phyloP scores from a whole-genome alignment of 352 stramenopile species.

The Globisporangium apiculatum region DNA sequence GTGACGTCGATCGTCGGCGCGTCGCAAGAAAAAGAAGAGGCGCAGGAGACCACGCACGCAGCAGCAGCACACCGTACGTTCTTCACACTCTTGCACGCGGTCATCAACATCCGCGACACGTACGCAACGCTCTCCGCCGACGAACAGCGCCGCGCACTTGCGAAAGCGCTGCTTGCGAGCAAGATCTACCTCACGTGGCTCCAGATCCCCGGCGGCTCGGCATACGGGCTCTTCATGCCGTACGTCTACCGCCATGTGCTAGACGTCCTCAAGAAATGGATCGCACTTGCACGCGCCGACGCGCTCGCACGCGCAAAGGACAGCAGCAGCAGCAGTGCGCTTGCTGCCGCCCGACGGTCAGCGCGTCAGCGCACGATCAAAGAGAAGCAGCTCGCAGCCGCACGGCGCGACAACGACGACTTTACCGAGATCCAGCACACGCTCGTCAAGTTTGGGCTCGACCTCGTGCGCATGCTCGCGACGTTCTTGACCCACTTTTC shows the following conservation, averaged over 20 bases:
- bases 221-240: conserved; percentile 81
- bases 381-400: conserved; percentile 12
- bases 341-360: conserved; percentile 1
- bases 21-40: conserved; percentile 4
- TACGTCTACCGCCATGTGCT: conserved; percentile 81
- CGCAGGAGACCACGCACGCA: conserved; percentile 22
- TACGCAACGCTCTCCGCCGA: conserved; percentile 30
- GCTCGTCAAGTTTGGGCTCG: conserved; percentile 40
- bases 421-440: conserved; percentile 20
- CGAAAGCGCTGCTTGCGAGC: conserved; percentile 56
- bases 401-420: conserved; percentile 15
- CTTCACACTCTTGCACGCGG: conserved; percentile 46
- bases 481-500: conserved; percentile 54
- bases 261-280: conserved; percentile 76
- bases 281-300: conserved; percentile 25
- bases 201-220: conserved; percentile 68
- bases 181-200: conserved; percentile 80
- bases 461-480: conserved; percentile 54
- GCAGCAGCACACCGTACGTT: conserved; percentile 56
- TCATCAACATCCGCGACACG: conserved; percentile 52
- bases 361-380: conserved; percentile 9
- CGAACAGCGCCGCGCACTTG: conserved; percentile 32
- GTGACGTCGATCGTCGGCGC: conserved; percentile 23
- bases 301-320: conserved; percentile 5
- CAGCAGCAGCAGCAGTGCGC: background rate